These are phyloP conservation scores for Sporothrix schenckii DNA, from an alignment of 2,329 filamentous ascomycete genomes.

Conservation along the genomic window DNA sequence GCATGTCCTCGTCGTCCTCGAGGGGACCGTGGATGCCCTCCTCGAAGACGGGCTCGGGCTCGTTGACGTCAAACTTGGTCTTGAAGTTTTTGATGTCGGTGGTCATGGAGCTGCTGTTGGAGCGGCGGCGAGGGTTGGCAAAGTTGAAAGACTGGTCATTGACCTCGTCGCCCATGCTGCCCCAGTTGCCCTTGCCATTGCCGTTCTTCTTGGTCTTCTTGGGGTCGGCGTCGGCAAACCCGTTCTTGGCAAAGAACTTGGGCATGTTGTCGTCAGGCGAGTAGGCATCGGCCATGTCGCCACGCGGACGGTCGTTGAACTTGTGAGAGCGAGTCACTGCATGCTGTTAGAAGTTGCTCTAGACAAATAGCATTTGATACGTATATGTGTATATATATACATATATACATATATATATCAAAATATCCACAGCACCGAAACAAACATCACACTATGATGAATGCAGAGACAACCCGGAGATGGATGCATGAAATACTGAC, in stretches of 20 bases:
- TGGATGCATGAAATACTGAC: conserved; percentile 22
- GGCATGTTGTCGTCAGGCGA: conserved; percentile 77
- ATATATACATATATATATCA: conserved; percentile 15
- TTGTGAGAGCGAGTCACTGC: conserved; percentile 98
- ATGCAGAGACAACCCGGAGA: neutral
- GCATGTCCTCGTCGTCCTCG: conserved; percentile 61
- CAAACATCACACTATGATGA: conserved; percentile 16
- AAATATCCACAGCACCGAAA: neutral
- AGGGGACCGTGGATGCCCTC: conserved; percentile 76
- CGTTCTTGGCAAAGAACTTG: conserved; percentile 90
- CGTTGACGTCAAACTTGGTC: conserved; percentile 94
- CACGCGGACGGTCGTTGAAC: conserved; percentile 89
- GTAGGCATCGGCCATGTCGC: conserved; percentile 65
- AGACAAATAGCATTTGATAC: conserved; percentile 31
- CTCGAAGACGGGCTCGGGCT: conserved; percentile 89
- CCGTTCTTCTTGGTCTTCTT: conserved; percentile 98
- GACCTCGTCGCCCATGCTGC: conserved; percentile 78
- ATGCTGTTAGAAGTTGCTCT: conserved; percentile 3
- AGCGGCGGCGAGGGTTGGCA: conserved; percentile 83
- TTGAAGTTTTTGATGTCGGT: conserved; percentile 77
- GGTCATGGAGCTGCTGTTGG: conserved; percentile 80
- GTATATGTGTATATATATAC: too few relatives aligned
- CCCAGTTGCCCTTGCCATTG: conserved; percentile 92
- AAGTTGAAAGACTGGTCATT: conserved; percentile 85
- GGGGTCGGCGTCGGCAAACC: conserved; percentile 78